A percentile compares a stretch with the other conserved stretches of the same genome.
Evolutionary conservation across 305 asterid species (phyloP).

Genomic region (Nicotiana rustica): DNA sequence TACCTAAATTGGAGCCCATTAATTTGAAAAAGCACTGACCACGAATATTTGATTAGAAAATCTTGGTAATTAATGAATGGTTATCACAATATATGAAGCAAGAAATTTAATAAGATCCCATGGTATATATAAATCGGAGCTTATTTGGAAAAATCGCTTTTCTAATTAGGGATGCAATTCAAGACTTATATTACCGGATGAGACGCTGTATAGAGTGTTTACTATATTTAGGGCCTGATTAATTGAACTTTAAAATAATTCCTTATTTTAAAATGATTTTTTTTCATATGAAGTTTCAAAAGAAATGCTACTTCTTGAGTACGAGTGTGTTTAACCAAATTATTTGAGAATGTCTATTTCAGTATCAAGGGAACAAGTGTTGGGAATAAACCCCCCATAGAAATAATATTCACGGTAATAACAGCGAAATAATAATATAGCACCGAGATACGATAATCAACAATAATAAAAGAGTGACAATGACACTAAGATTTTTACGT

Average conservation of each 20-base stretch:
- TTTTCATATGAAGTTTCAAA: neutral
- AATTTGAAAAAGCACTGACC: neutral
- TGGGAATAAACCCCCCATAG: no score
- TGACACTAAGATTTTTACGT: no score
- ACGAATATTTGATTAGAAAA: neutral
- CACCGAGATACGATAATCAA: no score
- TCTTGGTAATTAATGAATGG: neutral
- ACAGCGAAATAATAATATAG: no score
- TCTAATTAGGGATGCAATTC: neutral
- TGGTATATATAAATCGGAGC: neutral
- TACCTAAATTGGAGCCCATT: neutral
- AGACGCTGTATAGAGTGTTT: neutral
- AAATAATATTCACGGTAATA: no score
- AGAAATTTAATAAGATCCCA: neutral
- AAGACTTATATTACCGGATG: neutral
- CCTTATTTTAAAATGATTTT: neutral
- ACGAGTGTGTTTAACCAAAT: no score
- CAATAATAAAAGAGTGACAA: no score
- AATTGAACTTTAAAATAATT: neutral
- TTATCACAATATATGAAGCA: neutral
- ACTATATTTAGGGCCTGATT: neutral
- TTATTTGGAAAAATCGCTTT: neutral
- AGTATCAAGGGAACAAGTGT: no score
- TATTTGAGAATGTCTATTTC: no score
- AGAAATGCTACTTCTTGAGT: no score